These are phyloP conservation scores for Pseudogymnoascus sp. DNA, from an alignment of 2,329 filamentous ascomycete genomes.

Conservation along the genomic window DNA sequence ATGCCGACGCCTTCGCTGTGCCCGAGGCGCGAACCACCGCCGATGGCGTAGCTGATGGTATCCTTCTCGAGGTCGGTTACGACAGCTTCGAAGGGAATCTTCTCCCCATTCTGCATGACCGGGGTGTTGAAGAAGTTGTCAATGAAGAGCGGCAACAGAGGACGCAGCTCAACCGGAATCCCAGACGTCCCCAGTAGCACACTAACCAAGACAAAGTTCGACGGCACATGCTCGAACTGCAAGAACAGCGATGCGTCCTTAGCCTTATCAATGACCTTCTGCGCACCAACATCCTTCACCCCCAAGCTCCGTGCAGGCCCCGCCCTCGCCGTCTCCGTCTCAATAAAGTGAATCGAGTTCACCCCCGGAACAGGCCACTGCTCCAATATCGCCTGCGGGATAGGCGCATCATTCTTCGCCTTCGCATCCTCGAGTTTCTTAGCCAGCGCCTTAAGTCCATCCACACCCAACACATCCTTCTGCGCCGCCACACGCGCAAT, in stretches of 20 bases:
- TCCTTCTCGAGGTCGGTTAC: slow-evolving; percentile 86
- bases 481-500: slow-evolving; percentile 68
- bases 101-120: slow-evolving; percentile 65
- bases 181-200: slow-evolving; percentile 70
- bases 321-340: slow-evolving; percentile 74
- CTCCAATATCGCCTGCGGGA: slow-evolving; percentile 73
- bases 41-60: slow-evolving; percentile 74
- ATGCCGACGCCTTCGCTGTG: slow-evolving; percentile 77
- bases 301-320: slow-evolving; percentile 69
- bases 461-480: slow-evolving; percentile 69
- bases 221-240: slow-evolving; percentile 93
- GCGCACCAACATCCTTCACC: slow-evolving; percentile 56
- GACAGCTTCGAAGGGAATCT: slow-evolving; percentile 81
- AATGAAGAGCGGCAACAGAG: slow-evolving; percentile 73
- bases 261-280: slow-evolving; percentile 66
- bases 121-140: slow-evolving; percentile 95
- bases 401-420: slow-evolving; percentile 76
- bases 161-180: slow-evolving; percentile 74
- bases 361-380: slow-evolving; percentile 74
- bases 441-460: slow-evolving; percentile 67
- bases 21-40: slow-evolving; percentile 57
- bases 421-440: slow-evolving; percentile 76
- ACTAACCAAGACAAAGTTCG: slow-evolving; percentile 82
- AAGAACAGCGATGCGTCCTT: slow-evolving; percentile 64
- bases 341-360: slow-evolving; percentile 90